Percentiles rank a stretch among this genome's conserved stretches.
These are phyloP conservation scores for Hansfordia pulvinata DNA, from an alignment of 2,329 filamentous ascomycete species.

Conservation along the genomic window DNA sequence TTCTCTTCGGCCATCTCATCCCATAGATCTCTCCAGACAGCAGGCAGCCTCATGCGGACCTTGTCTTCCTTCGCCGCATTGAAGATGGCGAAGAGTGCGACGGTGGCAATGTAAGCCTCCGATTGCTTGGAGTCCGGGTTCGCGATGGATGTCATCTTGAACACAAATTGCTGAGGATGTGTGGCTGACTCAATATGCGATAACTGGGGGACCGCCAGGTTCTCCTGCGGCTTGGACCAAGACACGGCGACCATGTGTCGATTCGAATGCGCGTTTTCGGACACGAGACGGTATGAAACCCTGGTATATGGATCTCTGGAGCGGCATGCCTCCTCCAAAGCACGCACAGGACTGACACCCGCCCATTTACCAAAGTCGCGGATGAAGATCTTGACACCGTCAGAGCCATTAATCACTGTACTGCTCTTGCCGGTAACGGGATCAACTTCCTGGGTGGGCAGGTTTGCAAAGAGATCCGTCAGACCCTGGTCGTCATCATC, in stretches of 20 bases:
- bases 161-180: slow-evolving; percentile 39
- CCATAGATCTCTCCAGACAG: slow-evolving; percentile 77
- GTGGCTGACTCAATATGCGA: slow-evolving; percentile 29
- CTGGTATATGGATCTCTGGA: slow-evolving; percentile 55
- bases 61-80: slow-evolving; percentile 73
- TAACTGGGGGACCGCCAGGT: slow-evolving; percentile 20
- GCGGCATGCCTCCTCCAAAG: slow-evolving; percentile 79
- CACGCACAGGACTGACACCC: slow-evolving; percentile 61
- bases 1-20: slow-evolving; percentile 59
- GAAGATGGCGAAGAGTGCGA: slow-evolving; percentile 71
- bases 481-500: slow-evolving; percentile 37
- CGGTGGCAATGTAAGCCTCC: slow-evolving; percentile 73
- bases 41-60: slow-evolving; percentile 62
- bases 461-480: slow-evolving; percentile 41
- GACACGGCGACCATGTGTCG: slow-evolving; percentile 60
- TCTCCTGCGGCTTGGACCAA: slow-evolving; percentile 65
- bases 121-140: slow-evolving; percentile 69
- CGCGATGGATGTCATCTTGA: slow-evolving; percentile 64
- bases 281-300: slow-evolving; percentile 55
- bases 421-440: slow-evolving; percentile 41
- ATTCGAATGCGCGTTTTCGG: slow-evolving; percentile 60
- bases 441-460: slow-evolving; percentile 49
- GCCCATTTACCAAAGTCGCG: slow-evolving; percentile 76
- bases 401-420: slow-evolving; percentile 36
- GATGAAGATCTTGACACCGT: slow-evolving; percentile 45